Percentiles rank a stretch among this genome's conserved stretches.
phyloP scores from a whole-genome alignment of 2,329 filamentous ascomycete species.

The Diaporthe amygdali region DNA sequence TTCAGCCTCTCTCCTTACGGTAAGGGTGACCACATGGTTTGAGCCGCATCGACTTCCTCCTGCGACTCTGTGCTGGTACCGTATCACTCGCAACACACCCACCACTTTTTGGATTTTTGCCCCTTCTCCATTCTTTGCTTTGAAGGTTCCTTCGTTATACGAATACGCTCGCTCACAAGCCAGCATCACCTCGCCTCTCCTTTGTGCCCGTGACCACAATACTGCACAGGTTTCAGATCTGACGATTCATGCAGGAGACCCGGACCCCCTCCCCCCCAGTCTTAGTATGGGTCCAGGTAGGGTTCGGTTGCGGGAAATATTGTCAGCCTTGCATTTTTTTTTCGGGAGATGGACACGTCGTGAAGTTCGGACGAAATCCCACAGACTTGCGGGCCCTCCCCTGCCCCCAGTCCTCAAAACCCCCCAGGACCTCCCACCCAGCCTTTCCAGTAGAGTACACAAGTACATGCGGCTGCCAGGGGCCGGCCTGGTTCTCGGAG shows the following conservation, averaged over 20 bases:
- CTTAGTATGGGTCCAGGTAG: neutral
- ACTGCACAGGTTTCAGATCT: constrained; percentile 2
- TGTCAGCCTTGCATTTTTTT: constrained; percentile 6
- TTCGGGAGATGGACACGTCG: constrained; percentile 3
- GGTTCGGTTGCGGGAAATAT: constrained; percentile 12
- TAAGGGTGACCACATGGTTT: constrained; percentile 25
- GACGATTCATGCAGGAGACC: constrained; percentile 9
- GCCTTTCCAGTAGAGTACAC: too few relatives aligned
- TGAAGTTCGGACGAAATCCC: constrained; percentile 17
- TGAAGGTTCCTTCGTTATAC: neutral
- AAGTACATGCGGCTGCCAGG: constrained; percentile 4
- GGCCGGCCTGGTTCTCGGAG: constrained; percentile 3
- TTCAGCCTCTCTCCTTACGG: constrained; percentile 15
- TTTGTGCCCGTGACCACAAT: neutral
- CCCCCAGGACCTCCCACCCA: neutral
- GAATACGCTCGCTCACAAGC: neutral
- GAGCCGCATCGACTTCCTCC: constrained; percentile 26
- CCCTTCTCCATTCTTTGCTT: neutral
- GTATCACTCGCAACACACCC: neutral
- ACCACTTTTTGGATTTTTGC: neutral
- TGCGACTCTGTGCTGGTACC: neutral
- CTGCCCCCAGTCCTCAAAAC: neutral
- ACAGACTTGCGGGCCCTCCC: constrained; percentile 1
- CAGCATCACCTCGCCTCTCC: neutral
- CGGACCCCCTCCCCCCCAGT: neutral